Percentiles rank a stretch among this genome's conserved stretches.
These are phyloP conservation scores for Acanthamoeba healyi DNA, from an alignment of 208 protist species.

Conservation along the genomic window DNA sequence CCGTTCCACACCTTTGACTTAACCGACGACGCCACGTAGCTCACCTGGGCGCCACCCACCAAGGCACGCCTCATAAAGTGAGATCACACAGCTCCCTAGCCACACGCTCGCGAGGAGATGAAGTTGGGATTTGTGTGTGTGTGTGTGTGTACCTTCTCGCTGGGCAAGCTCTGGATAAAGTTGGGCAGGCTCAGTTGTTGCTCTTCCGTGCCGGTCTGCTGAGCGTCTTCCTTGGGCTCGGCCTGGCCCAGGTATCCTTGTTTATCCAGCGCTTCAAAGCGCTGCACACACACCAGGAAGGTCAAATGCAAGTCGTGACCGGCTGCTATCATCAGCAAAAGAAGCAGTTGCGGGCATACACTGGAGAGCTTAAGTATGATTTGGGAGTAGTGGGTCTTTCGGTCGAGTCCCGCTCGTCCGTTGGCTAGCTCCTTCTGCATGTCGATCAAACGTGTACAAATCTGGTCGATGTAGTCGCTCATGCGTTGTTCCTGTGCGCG, in stretches of 20 bases:
- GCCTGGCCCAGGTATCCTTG: neutral
- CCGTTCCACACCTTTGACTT: constrained; percentile 35
- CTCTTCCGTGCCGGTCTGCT: neutral
- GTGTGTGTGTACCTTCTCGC: constrained; percentile 62
- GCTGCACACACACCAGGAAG: too few species aligned
- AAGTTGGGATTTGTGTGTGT: too few species aligned
- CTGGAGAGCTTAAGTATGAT: constrained; percentile 41
- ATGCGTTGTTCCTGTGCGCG: constrained; percentile 6
- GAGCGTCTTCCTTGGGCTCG: constrained; percentile 2
- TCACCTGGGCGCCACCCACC: neutral
- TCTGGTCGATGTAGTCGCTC: constrained; percentile 27
- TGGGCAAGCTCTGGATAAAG: neutral
- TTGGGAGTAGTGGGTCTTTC: neutral
- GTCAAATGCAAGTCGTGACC: neutral
- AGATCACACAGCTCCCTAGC: too few species aligned
- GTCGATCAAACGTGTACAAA: constrained; percentile 15
- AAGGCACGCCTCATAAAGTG: too few species aligned
- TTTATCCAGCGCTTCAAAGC: constrained; percentile 37
- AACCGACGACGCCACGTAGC: constrained; percentile 4
- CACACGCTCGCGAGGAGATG: too few species aligned
- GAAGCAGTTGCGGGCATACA: neutral
- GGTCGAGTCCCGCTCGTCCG: neutral
- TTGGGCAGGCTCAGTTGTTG: neutral
- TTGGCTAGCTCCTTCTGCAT: constrained; percentile 38
- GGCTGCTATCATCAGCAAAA: neutral